Percentiles rank a stretch among this genome's conserved stretches.
These are phyloP conservation scores for Forsythia viridissima DNA, from an alignment of 257 asterid genomes.

Conservation along the genomic window DNA sequence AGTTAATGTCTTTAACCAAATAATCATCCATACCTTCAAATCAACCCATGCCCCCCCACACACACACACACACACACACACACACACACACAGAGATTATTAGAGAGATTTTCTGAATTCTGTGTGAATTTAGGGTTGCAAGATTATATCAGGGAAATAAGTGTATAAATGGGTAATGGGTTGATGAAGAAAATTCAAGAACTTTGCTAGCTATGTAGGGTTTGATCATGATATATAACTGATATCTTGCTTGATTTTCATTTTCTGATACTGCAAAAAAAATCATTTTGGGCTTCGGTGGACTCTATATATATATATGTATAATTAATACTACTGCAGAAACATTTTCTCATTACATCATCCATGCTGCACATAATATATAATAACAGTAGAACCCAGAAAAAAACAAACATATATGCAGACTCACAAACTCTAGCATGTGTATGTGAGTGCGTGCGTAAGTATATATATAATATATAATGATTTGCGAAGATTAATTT, in stretches of 20 bases:
- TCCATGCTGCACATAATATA: background rate
- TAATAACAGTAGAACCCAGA: no score
- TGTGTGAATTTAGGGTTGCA: no score
- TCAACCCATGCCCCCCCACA: no score
- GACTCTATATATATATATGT: background rate
- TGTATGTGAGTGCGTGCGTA: slow-evolving; percentile 2
- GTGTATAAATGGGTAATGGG: background rate
- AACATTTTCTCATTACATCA: background rate
- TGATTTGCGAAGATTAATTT: slow-evolving; percentile 27
- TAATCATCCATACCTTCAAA: background rate
- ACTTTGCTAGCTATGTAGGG: background rate
- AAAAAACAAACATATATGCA: background rate
- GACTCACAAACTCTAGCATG: background rate
- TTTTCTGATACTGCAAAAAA: no score
- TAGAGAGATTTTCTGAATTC: no score
- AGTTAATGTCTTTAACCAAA: no score
- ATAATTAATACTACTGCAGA: background rate
- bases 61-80: no score
- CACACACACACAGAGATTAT: no score
- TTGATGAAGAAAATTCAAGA: background rate
- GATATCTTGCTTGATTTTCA: background rate
- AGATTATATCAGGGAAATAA: background rate
- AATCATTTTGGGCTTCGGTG: background rate
- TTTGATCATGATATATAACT: background rate
- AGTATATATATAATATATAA: slow-evolving; percentile 1